Percentiles rank a stretch among this genome's conserved stretches.
These are phyloP conservation scores for Tolypocladium ovalisporum DNA, from an alignment of 2,329 filamentous ascomycete species.

Conservation along the genomic window DNA sequence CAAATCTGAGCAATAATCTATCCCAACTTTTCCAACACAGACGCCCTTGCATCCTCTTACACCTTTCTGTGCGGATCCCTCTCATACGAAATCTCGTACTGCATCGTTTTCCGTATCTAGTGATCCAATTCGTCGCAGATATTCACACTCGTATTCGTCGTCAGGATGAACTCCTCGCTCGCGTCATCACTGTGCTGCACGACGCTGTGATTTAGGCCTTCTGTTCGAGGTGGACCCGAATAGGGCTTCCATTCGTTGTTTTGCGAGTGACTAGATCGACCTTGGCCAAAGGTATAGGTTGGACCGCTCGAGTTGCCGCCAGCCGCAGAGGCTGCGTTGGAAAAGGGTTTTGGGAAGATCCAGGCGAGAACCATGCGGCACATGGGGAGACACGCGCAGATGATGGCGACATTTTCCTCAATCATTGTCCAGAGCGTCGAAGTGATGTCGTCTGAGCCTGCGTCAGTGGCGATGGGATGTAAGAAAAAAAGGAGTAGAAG, in stretches of 20 bases:
- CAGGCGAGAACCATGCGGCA: conserved; percentile 26
- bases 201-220: conserved; percentile 13
- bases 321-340: conserved; percentile 3
- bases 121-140: conserved; percentile 3
- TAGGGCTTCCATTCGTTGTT: conserved; percentile 21
- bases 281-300: conserved; percentile 9
- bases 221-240: conserved; percentile 16
- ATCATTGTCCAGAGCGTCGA: conserved; percentile 28
- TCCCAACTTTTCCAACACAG: background rate
- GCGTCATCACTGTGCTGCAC: conserved; percentile 15
- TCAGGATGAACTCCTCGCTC: conserved; percentile 25
- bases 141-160: conserved; percentile 8
- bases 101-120: conserved; percentile 23
- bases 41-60: background rate
- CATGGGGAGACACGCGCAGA: conserved; percentile 28
- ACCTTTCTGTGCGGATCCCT: conserved; percentile 1
- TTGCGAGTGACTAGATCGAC: conserved; percentile 4
- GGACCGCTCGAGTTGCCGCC: conserved; percentile 7
- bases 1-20: background rate
- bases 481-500: background rate
- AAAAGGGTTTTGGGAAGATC: conserved; percentile 23
- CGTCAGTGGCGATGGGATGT: background rate
- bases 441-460: conserved; percentile 17
- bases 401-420: conserved; percentile 26
- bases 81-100: conserved; percentile 24